phyloP scores from a whole-genome alignment of 306 rosid genomes.

The Morella rubra region DNA sequence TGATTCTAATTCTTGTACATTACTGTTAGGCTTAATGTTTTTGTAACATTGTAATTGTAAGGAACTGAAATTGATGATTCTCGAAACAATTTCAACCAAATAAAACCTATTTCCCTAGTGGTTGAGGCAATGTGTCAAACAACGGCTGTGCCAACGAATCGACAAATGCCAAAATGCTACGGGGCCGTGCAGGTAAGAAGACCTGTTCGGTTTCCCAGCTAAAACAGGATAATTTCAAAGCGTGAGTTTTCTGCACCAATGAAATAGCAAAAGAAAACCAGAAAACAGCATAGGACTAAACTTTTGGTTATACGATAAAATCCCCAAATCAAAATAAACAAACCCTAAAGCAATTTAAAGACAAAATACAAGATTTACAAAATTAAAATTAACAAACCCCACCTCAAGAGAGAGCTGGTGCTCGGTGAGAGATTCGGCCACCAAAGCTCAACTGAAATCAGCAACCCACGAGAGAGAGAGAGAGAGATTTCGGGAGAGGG shows the following conservation, averaged over 20 bases:
- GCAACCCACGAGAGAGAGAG: no score
- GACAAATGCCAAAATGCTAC: no score
- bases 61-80: neutral
- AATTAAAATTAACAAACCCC: no score
- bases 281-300: neutral
- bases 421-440: no score
- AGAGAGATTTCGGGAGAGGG: no score
- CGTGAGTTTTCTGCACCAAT: neutral
- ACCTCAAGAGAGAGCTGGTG: no score
- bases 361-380: no score
- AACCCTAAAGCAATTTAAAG: no score
- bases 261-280: neutral
- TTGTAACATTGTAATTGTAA: no score
- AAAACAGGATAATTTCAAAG: neutral
- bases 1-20: neutral
- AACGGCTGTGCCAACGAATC: neutral
- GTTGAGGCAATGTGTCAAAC: slow-evolving; percentile 5
- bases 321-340: no score
- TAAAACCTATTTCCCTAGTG: neutral
- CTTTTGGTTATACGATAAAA: no score
- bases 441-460: no score
- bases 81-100: neutral
- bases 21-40: neutral
- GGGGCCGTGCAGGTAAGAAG: neutral
- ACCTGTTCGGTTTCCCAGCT: neutral